A percentile compares a stretch with the other conserved stretches of the same genome.
Evolutionary conservation across 805 yeast genomes (phyloP).

Genomic region (Metschnikowia vanudenii): DNA sequence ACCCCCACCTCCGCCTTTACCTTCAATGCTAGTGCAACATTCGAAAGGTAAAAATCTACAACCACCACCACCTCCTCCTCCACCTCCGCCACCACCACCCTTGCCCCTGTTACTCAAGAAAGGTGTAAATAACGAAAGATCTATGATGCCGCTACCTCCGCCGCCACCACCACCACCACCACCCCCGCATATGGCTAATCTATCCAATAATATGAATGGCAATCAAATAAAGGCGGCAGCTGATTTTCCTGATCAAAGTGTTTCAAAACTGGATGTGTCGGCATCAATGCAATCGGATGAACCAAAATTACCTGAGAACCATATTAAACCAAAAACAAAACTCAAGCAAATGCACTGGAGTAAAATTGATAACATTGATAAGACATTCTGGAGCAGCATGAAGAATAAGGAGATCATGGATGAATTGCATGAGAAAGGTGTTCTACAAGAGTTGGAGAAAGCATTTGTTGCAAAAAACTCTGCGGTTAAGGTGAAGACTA

Average conservation of each 20-base stretch:
- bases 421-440: conserved; percentile 70
- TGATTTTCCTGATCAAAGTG: background rate
- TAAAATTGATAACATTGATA: conserved; percentile 76
- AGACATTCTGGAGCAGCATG: conserved; percentile 81
- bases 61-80: background rate
- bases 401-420: conserved; percentile 59
- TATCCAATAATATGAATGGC: background rate
- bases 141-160: conserved; percentile 3
- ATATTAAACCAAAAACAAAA: conserved; percentile 60
- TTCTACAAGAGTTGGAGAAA: conserved; percentile 77
- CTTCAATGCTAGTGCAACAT: background rate
- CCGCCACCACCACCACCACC: conserved; percentile 24
- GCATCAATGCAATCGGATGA: background rate
- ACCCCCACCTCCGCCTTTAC: conserved; percentile 10
- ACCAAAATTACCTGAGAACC: background rate
- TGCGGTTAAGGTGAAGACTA: conserved; percentile 36
- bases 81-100: conserved; percentile 11
- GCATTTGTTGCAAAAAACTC: conserved; percentile 82
- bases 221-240: background rate
- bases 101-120: conserved; percentile 1
- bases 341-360: conserved; percentile 98
- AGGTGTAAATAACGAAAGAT: too few relatives aligned
- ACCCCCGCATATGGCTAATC: conserved; percentile 17
- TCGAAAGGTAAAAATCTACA: background rate
- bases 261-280: background rate